phyloP scores from a whole-genome alignment of 139 green algal species.

The Coccomyxa sp. region DNA sequence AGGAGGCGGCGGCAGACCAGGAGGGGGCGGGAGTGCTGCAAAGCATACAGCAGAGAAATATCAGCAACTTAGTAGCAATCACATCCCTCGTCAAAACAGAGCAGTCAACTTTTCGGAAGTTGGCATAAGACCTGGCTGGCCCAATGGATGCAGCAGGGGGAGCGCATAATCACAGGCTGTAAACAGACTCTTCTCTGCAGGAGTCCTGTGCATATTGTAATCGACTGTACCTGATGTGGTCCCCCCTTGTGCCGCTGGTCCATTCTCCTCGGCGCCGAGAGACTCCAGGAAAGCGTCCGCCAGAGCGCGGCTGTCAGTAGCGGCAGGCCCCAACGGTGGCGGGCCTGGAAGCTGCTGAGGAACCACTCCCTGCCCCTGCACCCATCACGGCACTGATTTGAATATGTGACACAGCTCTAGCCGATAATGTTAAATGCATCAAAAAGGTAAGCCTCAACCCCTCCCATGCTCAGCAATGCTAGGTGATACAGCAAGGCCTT shows the following conservation, averaged over 20 bases:
- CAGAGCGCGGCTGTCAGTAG: slow-evolving; percentile 10
- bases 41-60: not conserved
- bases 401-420: too few relatives aligned
- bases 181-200: not conserved
- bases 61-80: not conserved
- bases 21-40: not conserved
- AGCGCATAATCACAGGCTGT: not conserved
- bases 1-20: not conserved
- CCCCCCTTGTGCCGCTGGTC: not conserved
- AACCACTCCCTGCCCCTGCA: not conserved
- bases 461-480: not conserved
- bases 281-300: slow-evolving; percentile 42
- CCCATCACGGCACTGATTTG: not conserved
- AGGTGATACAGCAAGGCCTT: not conserved
- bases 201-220: not conserved
- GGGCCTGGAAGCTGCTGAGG: too few relatives aligned
- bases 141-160: not conserved
- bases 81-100: not conserved
- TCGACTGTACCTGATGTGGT: not conserved
- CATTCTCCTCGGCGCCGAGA: slow-evolving; percentile 10
- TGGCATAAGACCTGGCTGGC: not conserved
- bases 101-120: not conserved
- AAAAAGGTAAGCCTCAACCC: not conserved
- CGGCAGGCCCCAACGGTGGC: too few relatives aligned
- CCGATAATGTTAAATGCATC: not conserved